Percentiles rank a stretch among this genome's conserved stretches.
phyloP scores from a whole-genome alignment of 192 early-diverging fungal species.

The Mortierella antarctica region DNA sequence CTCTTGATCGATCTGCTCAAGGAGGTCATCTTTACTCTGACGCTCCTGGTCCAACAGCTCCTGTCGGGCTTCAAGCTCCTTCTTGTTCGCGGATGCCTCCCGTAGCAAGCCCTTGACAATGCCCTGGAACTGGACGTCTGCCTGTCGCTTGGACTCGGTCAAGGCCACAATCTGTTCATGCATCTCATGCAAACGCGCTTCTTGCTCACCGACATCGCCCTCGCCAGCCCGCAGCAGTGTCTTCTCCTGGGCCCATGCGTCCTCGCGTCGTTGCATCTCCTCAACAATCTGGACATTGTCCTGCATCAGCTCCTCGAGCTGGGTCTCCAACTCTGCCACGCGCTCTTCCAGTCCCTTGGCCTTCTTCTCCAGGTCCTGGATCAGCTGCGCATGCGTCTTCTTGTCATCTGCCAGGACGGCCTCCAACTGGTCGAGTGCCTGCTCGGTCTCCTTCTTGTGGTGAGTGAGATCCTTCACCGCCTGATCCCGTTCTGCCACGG shows the following conservation, averaged over 20 bases:
- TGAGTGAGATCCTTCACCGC: constrained; percentile 26
- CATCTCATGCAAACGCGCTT: constrained; percentile 32
- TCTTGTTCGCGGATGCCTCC: constrained; percentile 39
- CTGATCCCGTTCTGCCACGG: constrained; percentile 18
- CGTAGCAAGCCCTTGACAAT: constrained; percentile 50
- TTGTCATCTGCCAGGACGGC: constrained; percentile 37
- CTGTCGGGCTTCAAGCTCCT: constrained; percentile 19
- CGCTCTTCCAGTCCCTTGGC: constrained; percentile 28
- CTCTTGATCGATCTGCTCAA: constrained; percentile 9
- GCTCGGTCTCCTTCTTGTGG: constrained; percentile 45
- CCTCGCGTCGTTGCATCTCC: constrained; percentile 47
- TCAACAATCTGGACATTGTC: constrained; percentile 53
- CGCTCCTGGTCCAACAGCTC: constrained; percentile 14
- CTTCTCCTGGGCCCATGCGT: constrained; percentile 35
- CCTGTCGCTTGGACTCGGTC: constrained; percentile 50
- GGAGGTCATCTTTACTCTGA: not conserved
- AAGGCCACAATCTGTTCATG: constrained; percentile 36
- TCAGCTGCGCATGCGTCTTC: constrained; percentile 18
- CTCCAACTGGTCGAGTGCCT: constrained; percentile 40
- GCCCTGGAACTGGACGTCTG: constrained; percentile 49
- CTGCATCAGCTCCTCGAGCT: constrained; percentile 33
- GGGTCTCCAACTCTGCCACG: constrained; percentile 12
- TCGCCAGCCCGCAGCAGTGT: constrained; percentile 2
- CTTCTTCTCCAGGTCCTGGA: constrained; percentile 33
- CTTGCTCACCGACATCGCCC: constrained; percentile 6